Percentiles rank a stretch among this genome's conserved stretches.
Conservation (phyloP, 2,329 filamentous ascomycete genomes). For the Endoconidiophora polonica region DNA sequence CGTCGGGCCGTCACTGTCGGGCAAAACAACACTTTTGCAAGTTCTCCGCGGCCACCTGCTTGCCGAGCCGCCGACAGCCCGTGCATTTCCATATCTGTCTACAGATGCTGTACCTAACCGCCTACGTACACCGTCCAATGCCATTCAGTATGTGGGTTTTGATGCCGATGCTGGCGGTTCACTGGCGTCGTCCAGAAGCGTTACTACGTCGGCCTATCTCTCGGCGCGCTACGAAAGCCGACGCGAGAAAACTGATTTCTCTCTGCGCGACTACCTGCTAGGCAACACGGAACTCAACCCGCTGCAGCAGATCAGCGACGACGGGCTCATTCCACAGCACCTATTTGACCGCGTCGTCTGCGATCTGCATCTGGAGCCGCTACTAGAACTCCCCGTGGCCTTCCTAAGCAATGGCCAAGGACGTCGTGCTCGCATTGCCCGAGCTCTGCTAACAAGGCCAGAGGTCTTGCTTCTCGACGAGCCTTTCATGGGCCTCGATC, state of each 20-base stretch:
- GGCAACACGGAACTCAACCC: conserved; percentile 76
- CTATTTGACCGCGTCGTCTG: conserved; percentile 45
- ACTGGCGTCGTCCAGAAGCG: conserved; percentile 30
- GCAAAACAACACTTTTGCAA: conserved; percentile 70
- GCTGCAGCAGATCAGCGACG: conserved; percentile 26
- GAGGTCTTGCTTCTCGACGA: conserved; percentile 79
- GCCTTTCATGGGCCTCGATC: conserved; percentile 92
- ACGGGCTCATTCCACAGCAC: conserved; percentile 29
- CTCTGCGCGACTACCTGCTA: conserved; percentile 60
- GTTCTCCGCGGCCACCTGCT: conserved; percentile 60
- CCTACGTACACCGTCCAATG: conserved; percentile 43
- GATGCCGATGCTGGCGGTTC: conserved; percentile 50
- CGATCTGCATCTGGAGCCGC: conserved; percentile 50
- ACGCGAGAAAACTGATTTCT: conserved; percentile 76
- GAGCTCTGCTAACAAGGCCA: conserved; percentile 61
- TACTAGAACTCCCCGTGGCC: conserved; percentile 68
- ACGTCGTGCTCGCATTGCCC: conserved; percentile 70
- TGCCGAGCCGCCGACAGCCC: conserved; percentile 55
- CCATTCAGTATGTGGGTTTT: conserved; percentile 84
- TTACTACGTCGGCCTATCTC: conserved; percentile 59
- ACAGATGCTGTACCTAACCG: conserved; percentile 38
- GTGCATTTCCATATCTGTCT: conserved; percentile 64
- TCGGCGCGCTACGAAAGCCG: conserved; percentile 81
- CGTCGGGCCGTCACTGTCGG: conserved; percentile 60
- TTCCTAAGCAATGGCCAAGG: conserved; percentile 92